Conservation (phyloP, 2,329 filamentous ascomycete genomes). For the Penicillium sp. region DNA sequence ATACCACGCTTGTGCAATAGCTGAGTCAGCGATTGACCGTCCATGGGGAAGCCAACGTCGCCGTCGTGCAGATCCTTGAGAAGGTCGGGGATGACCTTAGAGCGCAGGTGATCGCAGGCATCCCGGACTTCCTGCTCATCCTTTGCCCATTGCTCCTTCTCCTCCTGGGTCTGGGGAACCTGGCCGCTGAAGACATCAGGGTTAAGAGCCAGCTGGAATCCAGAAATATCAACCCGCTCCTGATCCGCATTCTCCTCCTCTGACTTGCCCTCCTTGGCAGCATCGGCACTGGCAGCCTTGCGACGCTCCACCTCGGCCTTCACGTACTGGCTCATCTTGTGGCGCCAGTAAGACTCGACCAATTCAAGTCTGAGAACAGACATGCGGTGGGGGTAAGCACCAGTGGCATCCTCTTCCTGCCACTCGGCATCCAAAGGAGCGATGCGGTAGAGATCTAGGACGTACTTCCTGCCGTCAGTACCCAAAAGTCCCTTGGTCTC, state of each 20-base stretch:
- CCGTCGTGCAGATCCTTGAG: constrained; percentile 84
- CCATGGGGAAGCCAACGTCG: constrained; percentile 97
- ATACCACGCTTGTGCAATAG: constrained; percentile 95
- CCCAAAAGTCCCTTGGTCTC: constrained; percentile 98
- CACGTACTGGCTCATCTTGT: constrained; percentile 86
- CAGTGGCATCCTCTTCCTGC: constrained; percentile 70
- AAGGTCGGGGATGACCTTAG: constrained; percentile 78
- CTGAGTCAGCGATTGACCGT: constrained; percentile 84
- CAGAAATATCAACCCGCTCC: constrained; percentile 78
- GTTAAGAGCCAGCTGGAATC: constrained; percentile 86
- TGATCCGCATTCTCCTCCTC: constrained; percentile 49
- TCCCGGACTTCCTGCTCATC: constrained; percentile 88
- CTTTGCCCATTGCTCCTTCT: constrained; percentile 76
- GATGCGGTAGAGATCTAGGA: constrained; percentile 93
- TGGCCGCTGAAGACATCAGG: constrained; percentile 95
- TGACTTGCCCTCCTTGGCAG: constrained; percentile 37
- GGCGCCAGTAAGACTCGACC: constrained; percentile 78
- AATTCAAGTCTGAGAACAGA: constrained; percentile 88
- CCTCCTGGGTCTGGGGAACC: constrained; percentile 80
- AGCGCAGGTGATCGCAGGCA: constrained; percentile 74
- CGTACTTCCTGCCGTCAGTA: constrained; percentile 94
- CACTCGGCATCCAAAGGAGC: constrained; percentile 88
- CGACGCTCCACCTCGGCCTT: constrained; percentile 71
- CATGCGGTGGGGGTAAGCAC: constrained; percentile 90
- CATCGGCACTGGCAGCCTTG: constrained; percentile 45